Evolutionary conservation across 768 basidiomycete genomes (phyloP), one percentile per base, ranked within the genome.

Genomic region (Amanita thiersii): DNA sequence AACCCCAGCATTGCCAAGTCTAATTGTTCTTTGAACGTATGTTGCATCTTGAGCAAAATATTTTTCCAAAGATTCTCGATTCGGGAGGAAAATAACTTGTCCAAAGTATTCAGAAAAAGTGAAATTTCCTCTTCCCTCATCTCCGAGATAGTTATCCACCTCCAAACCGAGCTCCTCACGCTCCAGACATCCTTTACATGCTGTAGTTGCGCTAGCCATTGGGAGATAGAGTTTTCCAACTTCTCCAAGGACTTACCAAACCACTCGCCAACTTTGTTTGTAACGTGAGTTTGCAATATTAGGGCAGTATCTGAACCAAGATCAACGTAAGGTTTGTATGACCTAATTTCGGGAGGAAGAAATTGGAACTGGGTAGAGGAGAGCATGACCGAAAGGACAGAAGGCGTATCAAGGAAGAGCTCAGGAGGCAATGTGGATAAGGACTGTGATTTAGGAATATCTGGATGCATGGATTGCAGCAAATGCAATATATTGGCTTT

Each of bases 261-360:
- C 88, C 89, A 93, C 26, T 65, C 66, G 3, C 64, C 56, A 9
- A 89, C 57, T 42, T 70, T 75, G 12, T 65, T 56, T 14, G 56
- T 48, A 36, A 85, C 61, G 18, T 64, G 56, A 1, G 58, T 50
- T 32, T 64, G 65, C 3, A 73, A 57, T 17, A 81, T 58, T 2
- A 66, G 65, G 12, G 78, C 68, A 3, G 77, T 74, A 0, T 76
- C 57, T 0, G 86, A 78, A 6, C 69, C 63, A 4, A 81, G 61
- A 51, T 91, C 83, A 46, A 94, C 75, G 57, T 87, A 93, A 6
- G 92, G 92, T 51, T 81, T 86, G 59, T 92, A 96, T 3, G 74
- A 70, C 49, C 72, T 73, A 46, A 97, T 72, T 45, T 66, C 72
- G 1, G 67, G 53, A 0, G 91, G 89, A 0, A 97, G 72, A 40